Conservation (phyloP, 139 green algal genomes). For the Trebouxia sp. region DNA sequence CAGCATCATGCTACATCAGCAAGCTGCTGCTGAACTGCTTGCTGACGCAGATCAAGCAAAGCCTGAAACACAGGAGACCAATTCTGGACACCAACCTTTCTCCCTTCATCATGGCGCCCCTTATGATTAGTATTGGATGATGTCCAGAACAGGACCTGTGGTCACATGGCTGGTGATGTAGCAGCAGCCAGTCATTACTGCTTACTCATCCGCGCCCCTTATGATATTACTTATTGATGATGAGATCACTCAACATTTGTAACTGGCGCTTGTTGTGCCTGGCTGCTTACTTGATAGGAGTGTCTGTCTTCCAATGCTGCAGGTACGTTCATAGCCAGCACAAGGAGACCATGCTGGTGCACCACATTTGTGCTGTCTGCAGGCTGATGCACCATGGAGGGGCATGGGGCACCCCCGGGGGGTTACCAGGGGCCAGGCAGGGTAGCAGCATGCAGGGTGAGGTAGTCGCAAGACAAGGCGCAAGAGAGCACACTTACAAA, state of each 20-base stretch:
- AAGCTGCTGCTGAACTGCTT: neutral
- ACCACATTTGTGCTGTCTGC: too few relatives aligned
- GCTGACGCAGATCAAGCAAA: neutral
- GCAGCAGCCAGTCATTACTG: neutral
- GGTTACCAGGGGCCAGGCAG: neutral
- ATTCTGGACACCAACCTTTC: neutral
- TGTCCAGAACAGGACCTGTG: neutral
- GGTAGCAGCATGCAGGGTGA: neutral
- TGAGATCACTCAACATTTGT: neutral
- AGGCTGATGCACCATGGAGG: constrained; percentile 6
- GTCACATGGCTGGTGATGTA: neutral
- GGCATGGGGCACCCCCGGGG: neutral
- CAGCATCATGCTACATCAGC: too few relatives aligned
- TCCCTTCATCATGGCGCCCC: neutral
- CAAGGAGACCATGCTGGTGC: too few relatives aligned
- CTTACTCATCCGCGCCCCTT: neutral
- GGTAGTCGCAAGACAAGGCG: too few relatives aligned
- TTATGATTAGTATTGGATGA: neutral
- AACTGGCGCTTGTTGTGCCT: neutral
- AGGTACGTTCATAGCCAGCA: neutral
- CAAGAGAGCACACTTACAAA: too few relatives aligned
- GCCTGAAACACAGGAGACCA: neutral
- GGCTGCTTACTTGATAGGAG: neutral
- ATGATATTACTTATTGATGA: neutral
- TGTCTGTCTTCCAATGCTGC: neutral